These are phyloP conservation scores for Aspergillus bridgeri DNA, from an alignment of 495 filamentous ascomycete genomes.

Conservation along the genomic window DNA sequence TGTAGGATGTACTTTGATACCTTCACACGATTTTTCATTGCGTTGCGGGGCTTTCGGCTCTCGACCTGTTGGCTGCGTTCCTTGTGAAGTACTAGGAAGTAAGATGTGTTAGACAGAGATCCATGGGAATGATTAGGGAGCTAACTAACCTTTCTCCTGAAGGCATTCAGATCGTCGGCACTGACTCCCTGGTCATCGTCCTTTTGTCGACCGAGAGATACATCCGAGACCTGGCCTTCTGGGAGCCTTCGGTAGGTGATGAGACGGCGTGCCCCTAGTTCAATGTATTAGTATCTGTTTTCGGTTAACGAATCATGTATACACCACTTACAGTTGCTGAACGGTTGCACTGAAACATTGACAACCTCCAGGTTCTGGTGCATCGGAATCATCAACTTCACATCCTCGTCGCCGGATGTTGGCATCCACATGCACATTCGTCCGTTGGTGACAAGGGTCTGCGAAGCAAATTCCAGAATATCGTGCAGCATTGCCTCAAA, in stretches of 20 bases:
- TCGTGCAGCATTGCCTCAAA: constrained; percentile 87
- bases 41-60: constrained; percentile 3
- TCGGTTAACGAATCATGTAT: background rate
- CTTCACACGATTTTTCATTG: constrained; percentile 3
- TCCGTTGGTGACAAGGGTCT: constrained; percentile 76
- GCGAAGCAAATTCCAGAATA: constrained; percentile 76
- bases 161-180: constrained; percentile 78
- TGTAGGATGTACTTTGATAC: background rate
- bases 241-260: constrained; percentile 78
- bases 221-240: constrained; percentile 53
- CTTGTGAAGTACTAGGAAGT: constrained; percentile 20
- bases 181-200: constrained; percentile 40
- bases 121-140: background rate
- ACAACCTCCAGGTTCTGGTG: constrained; percentile 76
- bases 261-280: constrained; percentile 73
- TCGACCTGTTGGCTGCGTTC: background rate
- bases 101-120: background rate
- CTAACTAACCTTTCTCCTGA: constrained; percentile 56
- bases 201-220: constrained; percentile 33
- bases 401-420: constrained; percentile 73
- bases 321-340: constrained; percentile 73
- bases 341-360: constrained; percentile 75
- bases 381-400: constrained; percentile 70
- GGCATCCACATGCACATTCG: constrained; percentile 97
- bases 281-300: background rate